Conservation (phyloP, 148 eudicot genomes). For the Rhododendron mucronatum region DNA sequence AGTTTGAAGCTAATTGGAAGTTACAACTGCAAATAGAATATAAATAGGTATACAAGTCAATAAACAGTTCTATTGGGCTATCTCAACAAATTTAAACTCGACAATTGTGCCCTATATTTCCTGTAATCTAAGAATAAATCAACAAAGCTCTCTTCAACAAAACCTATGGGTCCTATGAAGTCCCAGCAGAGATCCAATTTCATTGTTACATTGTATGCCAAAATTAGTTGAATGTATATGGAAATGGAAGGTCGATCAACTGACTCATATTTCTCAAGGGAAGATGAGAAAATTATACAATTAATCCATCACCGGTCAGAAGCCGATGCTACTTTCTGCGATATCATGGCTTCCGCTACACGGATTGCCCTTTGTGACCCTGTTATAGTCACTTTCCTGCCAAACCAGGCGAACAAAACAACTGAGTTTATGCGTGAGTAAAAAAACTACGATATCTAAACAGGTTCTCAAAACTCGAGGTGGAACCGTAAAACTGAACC, state of each 20-base stretch:
- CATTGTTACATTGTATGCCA: neutral
- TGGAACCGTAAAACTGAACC: neutral
- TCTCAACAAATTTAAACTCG: neutral
- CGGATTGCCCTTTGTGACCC: slow-evolving; percentile 78
- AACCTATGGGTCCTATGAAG: neutral
- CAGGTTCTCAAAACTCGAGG: neutral
- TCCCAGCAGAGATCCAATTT: neutral
- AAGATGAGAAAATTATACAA: neutral
- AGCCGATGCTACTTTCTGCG: slow-evolving; percentile 65
- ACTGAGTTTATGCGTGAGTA: neutral
- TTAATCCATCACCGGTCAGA: slow-evolving; percentile 37
- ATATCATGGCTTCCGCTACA: slow-evolving; percentile 77
- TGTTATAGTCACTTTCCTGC: slow-evolving; percentile 95
- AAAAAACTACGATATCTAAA: neutral
- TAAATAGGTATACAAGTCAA: neutral
- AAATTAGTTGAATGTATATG: neutral
- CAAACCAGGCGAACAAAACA: slow-evolving; percentile 7
- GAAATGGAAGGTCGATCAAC: neutral
- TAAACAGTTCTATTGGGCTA: neutral
- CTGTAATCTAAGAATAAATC: neutral
- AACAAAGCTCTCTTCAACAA: slow-evolving; percentile 5
- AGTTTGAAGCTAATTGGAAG: neutral
- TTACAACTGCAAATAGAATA: neutral
- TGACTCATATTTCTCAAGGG: neutral
- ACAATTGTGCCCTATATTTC: slow-evolving; percentile 2